Conservation (phyloP, 1,139 yeast genomes). For the Candida pseudocylindracea region DNA sequence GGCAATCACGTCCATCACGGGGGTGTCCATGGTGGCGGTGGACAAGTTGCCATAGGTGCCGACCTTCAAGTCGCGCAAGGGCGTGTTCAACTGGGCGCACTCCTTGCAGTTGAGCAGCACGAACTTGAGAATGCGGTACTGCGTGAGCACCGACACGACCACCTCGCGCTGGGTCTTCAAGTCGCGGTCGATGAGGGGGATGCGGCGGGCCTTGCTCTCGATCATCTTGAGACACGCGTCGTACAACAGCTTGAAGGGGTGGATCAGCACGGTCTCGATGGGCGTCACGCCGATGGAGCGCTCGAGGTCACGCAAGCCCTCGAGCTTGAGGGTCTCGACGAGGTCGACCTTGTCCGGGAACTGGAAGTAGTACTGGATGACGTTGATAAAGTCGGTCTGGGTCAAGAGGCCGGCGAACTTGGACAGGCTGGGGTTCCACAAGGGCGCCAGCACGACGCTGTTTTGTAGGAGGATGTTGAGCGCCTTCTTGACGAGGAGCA, state of each 20-base stretch:
- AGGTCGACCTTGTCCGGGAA: slow-evolving; percentile 79
- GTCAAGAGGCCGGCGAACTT: slow-evolving; percentile 89
- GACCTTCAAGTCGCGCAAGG: slow-evolving; percentile 47
- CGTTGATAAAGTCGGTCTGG: slow-evolving; percentile 83
- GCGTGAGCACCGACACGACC: slow-evolving; percentile 88
- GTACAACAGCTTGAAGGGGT: slow-evolving; percentile 76
- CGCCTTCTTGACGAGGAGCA: slow-evolving; percentile 76
- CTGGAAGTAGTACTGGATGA: slow-evolving; percentile 84
- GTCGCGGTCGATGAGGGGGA: slow-evolving; percentile 86
- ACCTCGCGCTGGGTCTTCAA: slow-evolving; percentile 85
- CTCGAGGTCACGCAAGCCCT: slow-evolving; percentile 73
- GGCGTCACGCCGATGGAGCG: slow-evolving; percentile 76
- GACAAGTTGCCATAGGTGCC: slow-evolving; percentile 39
- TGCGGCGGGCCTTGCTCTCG: slow-evolving; percentile 75
- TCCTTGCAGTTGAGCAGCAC: slow-evolving; percentile 94
- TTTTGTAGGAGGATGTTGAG: slow-evolving; percentile 79
- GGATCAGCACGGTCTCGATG: slow-evolving; percentile 71
- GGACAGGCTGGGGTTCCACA: slow-evolving; percentile 83
- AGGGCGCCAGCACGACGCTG: slow-evolving; percentile 87
- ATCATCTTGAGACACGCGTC: slow-evolving; percentile 93
- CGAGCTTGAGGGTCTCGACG: slow-evolving; percentile 69
- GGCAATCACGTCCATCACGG: slow-evolving; percentile 86
- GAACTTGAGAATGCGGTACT: slow-evolving; percentile 86
- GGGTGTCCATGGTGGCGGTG: slow-evolving; percentile 78
- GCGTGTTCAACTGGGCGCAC: slow-evolving; percentile 63